These are phyloP conservation scores for Dioscorea dumetorum DNA, from an alignment of 106 monocot species.

Conservation along the genomic window DNA sequence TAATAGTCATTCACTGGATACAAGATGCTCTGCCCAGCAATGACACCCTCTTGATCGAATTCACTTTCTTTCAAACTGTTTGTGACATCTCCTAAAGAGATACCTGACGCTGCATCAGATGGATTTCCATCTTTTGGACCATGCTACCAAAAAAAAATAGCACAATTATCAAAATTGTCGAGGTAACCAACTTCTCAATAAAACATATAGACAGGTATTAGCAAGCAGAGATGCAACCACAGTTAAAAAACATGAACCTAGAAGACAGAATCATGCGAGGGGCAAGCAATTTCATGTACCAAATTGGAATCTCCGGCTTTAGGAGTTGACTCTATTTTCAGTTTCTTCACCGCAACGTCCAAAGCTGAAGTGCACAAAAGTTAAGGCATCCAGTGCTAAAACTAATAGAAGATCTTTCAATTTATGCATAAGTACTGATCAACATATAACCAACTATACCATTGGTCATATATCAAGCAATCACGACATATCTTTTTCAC, in stretches of 20 bases:
- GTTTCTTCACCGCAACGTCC: constrained; percentile 14
- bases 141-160: constrained; percentile 10
- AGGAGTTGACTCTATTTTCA: constrained; percentile 28
- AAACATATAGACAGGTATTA: not conserved
- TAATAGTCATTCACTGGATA: constrained; percentile 34
- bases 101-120: constrained; percentile 59
- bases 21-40: constrained; percentile 39
- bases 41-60: constrained; percentile 39
- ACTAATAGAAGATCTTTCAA: not conserved
- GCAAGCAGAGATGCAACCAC: no score
- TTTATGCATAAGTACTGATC: not conserved
- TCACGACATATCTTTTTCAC: not conserved
- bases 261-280: not conserved
- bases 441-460: not conserved
- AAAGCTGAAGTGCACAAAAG: constrained; percentile 16
- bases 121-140: constrained; percentile 41
- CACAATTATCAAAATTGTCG: not conserved
- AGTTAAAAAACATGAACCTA: no score
- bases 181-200: not conserved
- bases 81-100: constrained; percentile 55
- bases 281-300: constrained; percentile 17
- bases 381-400: not conserved
- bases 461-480: not conserved
- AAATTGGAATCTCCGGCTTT: constrained; percentile 14
- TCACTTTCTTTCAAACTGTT: constrained; percentile 52